Conservation (phyloP, 805 yeast genomes). For the Wickerhamiella brachini region DNA sequence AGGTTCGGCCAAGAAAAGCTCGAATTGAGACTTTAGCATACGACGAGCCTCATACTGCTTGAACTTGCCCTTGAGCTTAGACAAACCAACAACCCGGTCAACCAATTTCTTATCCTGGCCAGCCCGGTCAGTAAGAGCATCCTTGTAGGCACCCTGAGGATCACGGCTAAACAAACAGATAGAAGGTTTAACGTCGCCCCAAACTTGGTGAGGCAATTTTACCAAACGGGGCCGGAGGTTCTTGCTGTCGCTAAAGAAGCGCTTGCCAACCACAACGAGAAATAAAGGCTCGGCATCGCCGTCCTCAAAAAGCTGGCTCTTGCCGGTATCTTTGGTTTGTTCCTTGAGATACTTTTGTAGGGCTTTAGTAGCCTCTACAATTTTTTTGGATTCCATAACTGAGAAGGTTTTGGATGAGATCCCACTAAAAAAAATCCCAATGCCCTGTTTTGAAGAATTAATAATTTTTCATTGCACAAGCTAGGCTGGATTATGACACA, state of each 20-base stretch:
- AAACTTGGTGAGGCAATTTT: constrained; percentile 33
- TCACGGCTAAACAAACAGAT: constrained; percentile 64
- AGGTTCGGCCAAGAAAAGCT: constrained; percentile 75
- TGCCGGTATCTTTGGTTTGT: constrained; percentile 23
- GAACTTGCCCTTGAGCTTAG: constrained; percentile 69
- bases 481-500: too few species aligned
- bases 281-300: constrained; percentile 38
- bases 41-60: constrained; percentile 84
- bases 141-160: constrained; percentile 32
- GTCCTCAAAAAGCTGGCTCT: constrained; percentile 42
- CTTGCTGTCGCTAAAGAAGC: constrained; percentile 46
- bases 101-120: constrained; percentile 15
- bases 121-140: constrained; percentile 19
- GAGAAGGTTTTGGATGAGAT: background rate
- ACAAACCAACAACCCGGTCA: constrained; percentile 48
- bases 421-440: background rate
- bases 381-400: constrained; percentile 18
- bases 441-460: background rate
- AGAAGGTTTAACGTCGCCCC: constrained; percentile 30
- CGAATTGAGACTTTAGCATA: constrained; percentile 51
- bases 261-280: constrained; percentile 51
- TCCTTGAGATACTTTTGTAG: constrained; percentile 44
- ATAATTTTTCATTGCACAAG: constrained; percentile 3
- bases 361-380: constrained; percentile 33
- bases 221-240: constrained; percentile 31